These are phyloP conservation scores for Ustilago hordei DNA, from an alignment of 1,284 basidiomycete species.

Conservation along the genomic window DNA sequence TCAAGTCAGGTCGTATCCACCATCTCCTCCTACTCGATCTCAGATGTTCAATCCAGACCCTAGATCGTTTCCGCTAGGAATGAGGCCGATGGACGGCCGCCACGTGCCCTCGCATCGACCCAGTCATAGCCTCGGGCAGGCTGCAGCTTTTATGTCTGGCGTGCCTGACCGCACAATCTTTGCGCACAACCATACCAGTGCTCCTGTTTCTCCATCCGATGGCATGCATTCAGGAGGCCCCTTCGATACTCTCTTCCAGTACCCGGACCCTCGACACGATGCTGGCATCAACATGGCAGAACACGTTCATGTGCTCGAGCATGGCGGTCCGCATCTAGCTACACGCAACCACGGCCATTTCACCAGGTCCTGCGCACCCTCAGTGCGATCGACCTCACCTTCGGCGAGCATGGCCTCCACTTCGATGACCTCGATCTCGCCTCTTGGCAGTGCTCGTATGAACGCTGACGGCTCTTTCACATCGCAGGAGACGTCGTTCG, in stretches of 20 bases:
- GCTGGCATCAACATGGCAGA: slow-evolving; percentile 13
- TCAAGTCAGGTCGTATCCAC: slow-evolving; percentile 36
- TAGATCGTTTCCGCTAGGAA: neutral
- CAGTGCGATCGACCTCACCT: slow-evolving; percentile 39
- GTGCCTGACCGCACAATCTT: slow-evolving; percentile 15
- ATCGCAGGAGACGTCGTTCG: slow-evolving; percentile 49
- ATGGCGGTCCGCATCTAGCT: slow-evolving; percentile 5
- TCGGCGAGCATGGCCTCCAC: slow-evolving; percentile 47
- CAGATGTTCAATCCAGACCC: slow-evolving; percentile 20
- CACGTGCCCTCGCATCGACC: slow-evolving; percentile 36
- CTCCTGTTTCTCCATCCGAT: slow-evolving; percentile 45
- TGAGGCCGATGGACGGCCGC: slow-evolving; percentile 13
- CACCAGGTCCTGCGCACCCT: slow-evolving; percentile 23
- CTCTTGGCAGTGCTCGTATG: slow-evolving; percentile 36
- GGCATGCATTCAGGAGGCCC: slow-evolving; percentile 9
- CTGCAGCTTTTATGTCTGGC: slow-evolving; percentile 32
- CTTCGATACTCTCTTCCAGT: slow-evolving; percentile 19
- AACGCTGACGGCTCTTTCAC: slow-evolving; percentile 50
- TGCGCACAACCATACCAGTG: slow-evolving; percentile 29
- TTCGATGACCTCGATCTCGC: slow-evolving; percentile 52
- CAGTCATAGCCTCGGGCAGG: slow-evolving; percentile 50
- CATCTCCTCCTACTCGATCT: slow-evolving; percentile 23
- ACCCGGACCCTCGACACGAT: slow-evolving; percentile 19
- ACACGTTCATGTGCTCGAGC: slow-evolving; percentile 18
- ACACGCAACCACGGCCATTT: slow-evolving; percentile 9